Evolutionary conservation across 2,329 filamentous ascomycete species (phyloP).

Genomic region (Fusarium sp.): DNA sequence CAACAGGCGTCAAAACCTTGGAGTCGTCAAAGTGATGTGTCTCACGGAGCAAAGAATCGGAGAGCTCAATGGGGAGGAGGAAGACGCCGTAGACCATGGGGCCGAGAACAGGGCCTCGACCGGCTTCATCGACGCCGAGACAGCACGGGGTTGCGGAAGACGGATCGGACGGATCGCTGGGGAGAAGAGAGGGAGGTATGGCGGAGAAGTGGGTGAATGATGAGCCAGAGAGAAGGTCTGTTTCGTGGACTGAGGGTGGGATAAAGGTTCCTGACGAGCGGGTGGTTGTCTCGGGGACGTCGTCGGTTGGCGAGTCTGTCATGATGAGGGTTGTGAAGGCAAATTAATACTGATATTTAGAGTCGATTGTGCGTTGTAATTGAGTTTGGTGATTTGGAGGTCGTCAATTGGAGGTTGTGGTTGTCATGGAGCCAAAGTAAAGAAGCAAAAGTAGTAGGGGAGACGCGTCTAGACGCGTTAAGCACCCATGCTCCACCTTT

Average conservation of each 20-base stretch:
- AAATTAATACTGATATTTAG: background rate
- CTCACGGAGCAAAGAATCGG: slow-evolving; percentile 79
- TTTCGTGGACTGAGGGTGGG: slow-evolving; percentile 75
- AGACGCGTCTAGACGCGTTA: slow-evolving; percentile 44
- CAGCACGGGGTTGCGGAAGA: slow-evolving; percentile 67
- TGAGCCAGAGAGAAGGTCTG: slow-evolving; percentile 70
- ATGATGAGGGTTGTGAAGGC: slow-evolving; percentile 45
- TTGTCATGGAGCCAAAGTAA: slow-evolving; percentile 9
- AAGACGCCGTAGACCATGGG: slow-evolving; percentile 80
- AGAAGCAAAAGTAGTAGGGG: background rate
- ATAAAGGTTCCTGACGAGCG: slow-evolving; percentile 62
- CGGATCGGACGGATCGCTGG: slow-evolving; percentile 54
- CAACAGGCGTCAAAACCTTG: slow-evolving; percentile 86
- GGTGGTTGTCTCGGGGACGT: slow-evolving; percentile 38
- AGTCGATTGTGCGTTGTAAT: background rate
- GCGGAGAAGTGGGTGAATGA: slow-evolving; percentile 81
- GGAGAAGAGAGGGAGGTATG: slow-evolving; percentile 72
- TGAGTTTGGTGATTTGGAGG: background rate
- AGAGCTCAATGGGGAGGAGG: slow-evolving; percentile 79
- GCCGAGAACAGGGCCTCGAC: slow-evolving; percentile 91
- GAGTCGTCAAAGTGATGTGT: slow-evolving; percentile 94
- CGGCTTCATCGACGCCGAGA: slow-evolving; percentile 93
- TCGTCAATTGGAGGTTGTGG: slow-evolving; percentile 4
- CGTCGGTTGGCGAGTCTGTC: slow-evolving; percentile 58
- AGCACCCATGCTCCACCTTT: slow-evolving; percentile 27